Conservation (phyloP, 1,139 yeast genomes). For the Geotrichum carabidarum region DNA sequence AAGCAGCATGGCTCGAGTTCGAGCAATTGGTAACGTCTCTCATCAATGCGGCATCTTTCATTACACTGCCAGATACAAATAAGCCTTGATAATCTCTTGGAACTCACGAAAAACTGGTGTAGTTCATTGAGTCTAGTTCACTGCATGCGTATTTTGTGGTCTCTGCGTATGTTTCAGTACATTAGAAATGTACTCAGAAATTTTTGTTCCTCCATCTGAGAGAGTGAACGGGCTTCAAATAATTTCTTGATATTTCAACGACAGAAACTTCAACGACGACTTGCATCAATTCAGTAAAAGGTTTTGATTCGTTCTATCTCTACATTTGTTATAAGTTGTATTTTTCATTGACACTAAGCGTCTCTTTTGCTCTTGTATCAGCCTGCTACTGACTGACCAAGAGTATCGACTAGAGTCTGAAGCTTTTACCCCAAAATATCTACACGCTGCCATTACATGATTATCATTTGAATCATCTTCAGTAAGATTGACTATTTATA, state of each 20-base stretch:
- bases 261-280: neutral
- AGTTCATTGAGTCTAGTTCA: too few species aligned
- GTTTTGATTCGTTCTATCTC: too few species aligned
- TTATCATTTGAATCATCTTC: too few species aligned
- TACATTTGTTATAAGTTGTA: too few species aligned
- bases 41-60: neutral
- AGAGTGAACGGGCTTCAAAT: neutral
- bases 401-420: too few species aligned
- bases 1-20: slow-evolving; percentile 1
- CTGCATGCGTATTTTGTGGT: neutral
- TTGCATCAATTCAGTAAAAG: too few species aligned
- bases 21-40: neutral
- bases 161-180: neutral
- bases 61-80: neutral
- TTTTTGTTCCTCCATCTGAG: slow-evolving; percentile 2
- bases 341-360: too few species aligned
- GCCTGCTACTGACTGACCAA: too few species aligned
- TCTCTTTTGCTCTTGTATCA: too few species aligned
- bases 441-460: too few species aligned
- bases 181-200: neutral
- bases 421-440: too few species aligned
- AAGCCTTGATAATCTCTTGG: neutral
- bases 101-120: neutral
- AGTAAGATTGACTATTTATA: too few species aligned
- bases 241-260: neutral